Percentiles rank a stretch among this genome's conserved stretches.
Conservation (phyloP, 75 land plant genomes). For the Cunninghamia lanceolata region DNA sequence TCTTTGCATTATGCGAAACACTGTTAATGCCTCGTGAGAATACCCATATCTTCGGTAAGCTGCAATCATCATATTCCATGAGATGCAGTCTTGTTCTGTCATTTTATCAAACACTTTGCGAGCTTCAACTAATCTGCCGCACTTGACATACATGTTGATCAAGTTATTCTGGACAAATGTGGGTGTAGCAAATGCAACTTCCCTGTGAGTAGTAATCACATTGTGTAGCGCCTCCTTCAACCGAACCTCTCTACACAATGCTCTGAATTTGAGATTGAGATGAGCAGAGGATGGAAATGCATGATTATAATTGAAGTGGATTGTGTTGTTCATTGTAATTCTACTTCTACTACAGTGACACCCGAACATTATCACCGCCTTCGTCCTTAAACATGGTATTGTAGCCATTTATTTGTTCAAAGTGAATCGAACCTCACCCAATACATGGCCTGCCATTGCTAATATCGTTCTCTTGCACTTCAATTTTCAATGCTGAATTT, state of each 20-base stretch:
- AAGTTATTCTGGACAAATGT: not conserved
- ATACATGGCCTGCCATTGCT: too few species aligned
- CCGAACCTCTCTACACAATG: not conserved
- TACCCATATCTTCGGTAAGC: slow-evolving; percentile 8
- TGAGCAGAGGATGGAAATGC: not conserved
- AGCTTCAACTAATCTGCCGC: slow-evolving; percentile 6
- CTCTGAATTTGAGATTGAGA: not conserved
- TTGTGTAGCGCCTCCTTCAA: not conserved
- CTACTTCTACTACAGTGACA: too few species aligned
- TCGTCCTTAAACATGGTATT: too few species aligned
- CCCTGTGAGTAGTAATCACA: not conserved
- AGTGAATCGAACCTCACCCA: too few species aligned
- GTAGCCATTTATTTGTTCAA: too few species aligned
- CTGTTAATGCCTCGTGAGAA: not conserved
- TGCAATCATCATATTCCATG: slow-evolving; percentile 16
- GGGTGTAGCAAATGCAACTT: not conserved
- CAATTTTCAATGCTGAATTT: too few species aligned
- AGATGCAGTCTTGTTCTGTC: not conserved
- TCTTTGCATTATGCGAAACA: not conserved
- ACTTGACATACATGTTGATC: slow-evolving; percentile 11
- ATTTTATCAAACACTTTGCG: slow-evolving; percentile 6
- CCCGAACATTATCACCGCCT: too few species aligned
- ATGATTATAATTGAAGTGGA: not conserved
- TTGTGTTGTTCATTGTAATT: not conserved
- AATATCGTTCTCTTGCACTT: too few species aligned